These are phyloP conservation scores for Termitomyces sp. DNA, from an alignment of 768 basidiomycete genomes.

Conservation along the genomic window DNA sequence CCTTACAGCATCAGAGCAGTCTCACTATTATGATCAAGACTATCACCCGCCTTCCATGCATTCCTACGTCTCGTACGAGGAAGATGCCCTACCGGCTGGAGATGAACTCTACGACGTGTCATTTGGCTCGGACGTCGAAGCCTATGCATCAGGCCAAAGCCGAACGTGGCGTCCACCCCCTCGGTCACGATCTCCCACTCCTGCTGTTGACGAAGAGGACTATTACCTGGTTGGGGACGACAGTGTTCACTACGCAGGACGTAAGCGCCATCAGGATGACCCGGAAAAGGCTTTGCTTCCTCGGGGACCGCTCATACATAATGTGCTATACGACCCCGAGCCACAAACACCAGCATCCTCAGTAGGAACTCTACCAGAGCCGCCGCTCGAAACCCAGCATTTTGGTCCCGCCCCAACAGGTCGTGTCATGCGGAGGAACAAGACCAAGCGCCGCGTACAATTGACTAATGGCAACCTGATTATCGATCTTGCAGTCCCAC, in stretches of 20 bases:
- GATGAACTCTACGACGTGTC: conserved; percentile 39
- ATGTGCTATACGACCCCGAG: conserved; percentile 34
- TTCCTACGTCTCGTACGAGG: conserved; percentile 27
- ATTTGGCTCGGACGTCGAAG: conserved; percentile 61
- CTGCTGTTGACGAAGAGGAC: conserved; percentile 68
- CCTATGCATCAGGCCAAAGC: conserved; percentile 60
- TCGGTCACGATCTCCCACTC: conserved; percentile 74
- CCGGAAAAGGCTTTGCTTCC: conserved; percentile 33
- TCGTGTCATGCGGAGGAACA: conserved; percentile 68
- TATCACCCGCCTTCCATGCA: conserved; percentile 26
- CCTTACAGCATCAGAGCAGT: conserved; percentile 6
- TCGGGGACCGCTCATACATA: conserved; percentile 21
- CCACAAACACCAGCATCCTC: conserved; percentile 38
- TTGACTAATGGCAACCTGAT: conserved; percentile 88
- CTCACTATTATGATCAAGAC: conserved; percentile 33
- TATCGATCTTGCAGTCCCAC: conserved; percentile 77
- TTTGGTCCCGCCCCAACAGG: conserved; percentile 87
- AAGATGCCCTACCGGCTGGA: conserved; percentile 26
- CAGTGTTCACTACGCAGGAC: conserved; percentile 50
- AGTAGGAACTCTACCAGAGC: conserved; percentile 38
- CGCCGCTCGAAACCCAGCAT: conserved; percentile 64
- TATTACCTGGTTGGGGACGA: conserved; percentile 55
- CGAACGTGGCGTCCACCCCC: conserved; percentile 39
- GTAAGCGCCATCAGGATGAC: conserved; percentile 26
- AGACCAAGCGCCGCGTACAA: conserved; percentile 74